Evolutionary conservation across 2,329 filamentous ascomycete genomes (phyloP).

Genomic region (Cytospora piceae): DNA sequence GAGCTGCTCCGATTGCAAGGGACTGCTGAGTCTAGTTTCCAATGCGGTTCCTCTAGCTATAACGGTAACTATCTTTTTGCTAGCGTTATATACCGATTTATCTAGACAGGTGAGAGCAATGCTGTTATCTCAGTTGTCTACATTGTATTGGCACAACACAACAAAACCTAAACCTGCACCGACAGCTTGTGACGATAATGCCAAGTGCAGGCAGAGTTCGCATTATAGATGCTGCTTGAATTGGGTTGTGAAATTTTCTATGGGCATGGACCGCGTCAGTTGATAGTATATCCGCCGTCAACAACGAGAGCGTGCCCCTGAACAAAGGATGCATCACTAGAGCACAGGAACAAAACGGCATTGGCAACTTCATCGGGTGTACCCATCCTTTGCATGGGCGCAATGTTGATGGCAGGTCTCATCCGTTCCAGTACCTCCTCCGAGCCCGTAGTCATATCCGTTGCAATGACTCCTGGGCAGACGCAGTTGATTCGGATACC

Average conservation of each 20-base stretch:
- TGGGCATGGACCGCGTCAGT: conserved; percentile 33
- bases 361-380: conserved; percentile 53
- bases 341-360: conserved; percentile 53
- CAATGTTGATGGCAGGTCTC: conserved; percentile 48
- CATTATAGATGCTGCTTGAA: no score
- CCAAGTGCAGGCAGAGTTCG: no score
- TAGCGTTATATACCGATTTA: no score
- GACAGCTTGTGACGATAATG: no score
- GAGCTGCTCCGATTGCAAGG: no score
- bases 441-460: conserved; percentile 49
- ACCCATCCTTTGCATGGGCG: conserved; percentile 57
- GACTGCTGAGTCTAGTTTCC: no score
- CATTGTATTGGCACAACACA: no score
- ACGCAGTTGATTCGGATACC: conserved; percentile 45
- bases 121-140: no score
- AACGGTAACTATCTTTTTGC: no score
- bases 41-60: no score
- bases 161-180: no score
- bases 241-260: not conserved
- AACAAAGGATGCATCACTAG: conserved; percentile 52
- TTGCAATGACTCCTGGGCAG: conserved; percentile 50
- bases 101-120: no score
- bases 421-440: conserved; percentile 45
- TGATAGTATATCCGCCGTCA: conserved; percentile 58
- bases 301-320: conserved; percentile 57